Evolutionary conservation across 2,329 filamentous ascomycete genomes (phyloP).

Genomic region (Massarina eburnea): DNA sequence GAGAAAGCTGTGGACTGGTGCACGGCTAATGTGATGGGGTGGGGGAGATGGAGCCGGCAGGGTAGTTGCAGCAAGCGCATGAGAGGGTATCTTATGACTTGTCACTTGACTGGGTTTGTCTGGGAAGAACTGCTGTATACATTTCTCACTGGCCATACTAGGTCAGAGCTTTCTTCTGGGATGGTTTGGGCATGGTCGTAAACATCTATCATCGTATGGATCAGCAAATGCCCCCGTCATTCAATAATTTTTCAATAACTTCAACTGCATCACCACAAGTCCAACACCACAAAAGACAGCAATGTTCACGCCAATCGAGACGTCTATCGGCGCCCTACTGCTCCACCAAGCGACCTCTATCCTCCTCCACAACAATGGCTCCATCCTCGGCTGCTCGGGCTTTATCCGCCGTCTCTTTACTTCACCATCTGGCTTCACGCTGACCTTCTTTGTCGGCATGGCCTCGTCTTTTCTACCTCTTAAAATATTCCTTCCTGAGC

Average conservation of each 20-base stretch:
- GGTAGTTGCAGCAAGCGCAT: too few species aligned
- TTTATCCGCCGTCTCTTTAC: conserved; percentile 47
- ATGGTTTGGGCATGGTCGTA: too few species aligned
- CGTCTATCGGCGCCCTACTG: conserved; percentile 53
- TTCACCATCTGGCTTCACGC: conserved; percentile 44
- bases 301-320: conserved; percentile 58
- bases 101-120: too few species aligned
- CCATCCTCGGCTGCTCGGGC: conserved; percentile 54
- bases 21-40: not conserved
- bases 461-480: conserved; percentile 48
- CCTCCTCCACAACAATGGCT: conserved; percentile 55
- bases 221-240: not conserved
- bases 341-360: conserved; percentile 54
- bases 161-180: too few species aligned
- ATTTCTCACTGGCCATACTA: too few species aligned
- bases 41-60: not conserved
- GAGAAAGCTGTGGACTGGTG: not conserved
- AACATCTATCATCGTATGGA: not conserved
- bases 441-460: conserved; percentile 51
- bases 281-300: not conserved
- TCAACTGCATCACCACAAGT: not conserved
- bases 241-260: not conserved
- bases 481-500: conserved; percentile 44
- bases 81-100: too few species aligned
- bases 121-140: too few species aligned